These are phyloP conservation scores for Phaffia tasmanica DNA, from an alignment of 768 basidiomycete genomes.

Conservation along the genomic window DNA sequence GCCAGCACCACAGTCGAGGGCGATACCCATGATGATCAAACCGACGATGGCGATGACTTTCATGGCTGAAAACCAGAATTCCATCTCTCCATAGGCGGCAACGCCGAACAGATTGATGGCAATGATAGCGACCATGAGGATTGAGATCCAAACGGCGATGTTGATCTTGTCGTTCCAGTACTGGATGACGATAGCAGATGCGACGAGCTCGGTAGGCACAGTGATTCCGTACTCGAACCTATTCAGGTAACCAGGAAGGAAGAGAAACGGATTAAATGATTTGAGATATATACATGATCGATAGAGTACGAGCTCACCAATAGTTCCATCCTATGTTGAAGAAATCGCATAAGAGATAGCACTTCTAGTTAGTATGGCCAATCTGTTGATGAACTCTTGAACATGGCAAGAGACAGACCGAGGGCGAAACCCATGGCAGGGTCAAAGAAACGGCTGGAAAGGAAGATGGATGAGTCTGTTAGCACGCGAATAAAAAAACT, in stretches of 20 bases:
- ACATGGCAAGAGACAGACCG: not conserved
- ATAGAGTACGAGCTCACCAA: no score
- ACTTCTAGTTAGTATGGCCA: not conserved
- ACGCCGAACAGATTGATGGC: conserved; percentile 41
- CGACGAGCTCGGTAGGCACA: conserved; percentile 10
- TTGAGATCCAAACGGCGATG: conserved; percentile 39
- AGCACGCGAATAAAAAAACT: no score
- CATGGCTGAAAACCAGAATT: conserved; percentile 20
- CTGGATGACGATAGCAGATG: conserved; percentile 52
- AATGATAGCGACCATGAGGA: conserved; percentile 35
- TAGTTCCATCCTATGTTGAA: no score
- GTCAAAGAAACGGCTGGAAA: conserved; percentile 11
- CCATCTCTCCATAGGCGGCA: conserved; percentile 42
- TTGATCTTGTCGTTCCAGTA: conserved; percentile 47
- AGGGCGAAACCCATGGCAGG: conserved; percentile 17
- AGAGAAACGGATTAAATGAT: conserved; percentile 9
- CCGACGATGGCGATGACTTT: conserved; percentile 43
- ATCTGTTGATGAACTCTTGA: not conserved
- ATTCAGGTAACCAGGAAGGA: conserved; percentile 21
- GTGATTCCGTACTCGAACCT: conserved; percentile 37
- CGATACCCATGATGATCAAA: conserved; percentile 34
- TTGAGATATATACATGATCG: conserved; percentile 6
- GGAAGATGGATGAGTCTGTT: no score
- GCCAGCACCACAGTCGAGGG: conserved; percentile 29
- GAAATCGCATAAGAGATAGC: no score